phyloP scores from a whole-genome alignment of 208 protist species.

The Lotmaria passim region DNA sequence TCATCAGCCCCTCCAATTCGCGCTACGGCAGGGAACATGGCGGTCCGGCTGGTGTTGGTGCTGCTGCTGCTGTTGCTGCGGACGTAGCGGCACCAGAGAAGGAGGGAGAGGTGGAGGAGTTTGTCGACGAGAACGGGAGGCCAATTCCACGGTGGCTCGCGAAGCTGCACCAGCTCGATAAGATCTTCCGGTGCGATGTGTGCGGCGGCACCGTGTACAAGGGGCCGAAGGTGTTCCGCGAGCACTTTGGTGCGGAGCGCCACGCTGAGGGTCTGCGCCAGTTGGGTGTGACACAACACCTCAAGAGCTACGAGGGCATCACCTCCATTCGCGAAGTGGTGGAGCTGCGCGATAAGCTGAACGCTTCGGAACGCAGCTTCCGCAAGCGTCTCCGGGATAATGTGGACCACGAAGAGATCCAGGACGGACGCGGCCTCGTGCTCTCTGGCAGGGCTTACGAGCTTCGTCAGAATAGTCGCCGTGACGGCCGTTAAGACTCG shows the following conservation, averaged over 20 bases:
- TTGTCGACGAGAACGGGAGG: conserved; percentile 80
- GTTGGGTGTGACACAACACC: conserved; percentile 68
- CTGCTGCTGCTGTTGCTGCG: background rate
- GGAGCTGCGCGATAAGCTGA: conserved; percentile 70
- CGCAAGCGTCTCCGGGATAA: conserved; percentile 77
- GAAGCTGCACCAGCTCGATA: conserved; percentile 84
- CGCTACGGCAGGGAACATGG: background rate
- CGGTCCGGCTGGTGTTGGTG: background rate
- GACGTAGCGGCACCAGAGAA: conserved; percentile 20
- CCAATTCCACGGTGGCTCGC: conserved; percentile 85
- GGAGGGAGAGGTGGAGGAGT: conserved; percentile 42
- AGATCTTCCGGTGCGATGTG: conserved; percentile 82
- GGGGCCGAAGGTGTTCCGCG: conserved; percentile 83
- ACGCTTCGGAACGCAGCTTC: conserved; percentile 32
- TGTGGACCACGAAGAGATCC: conserved; percentile 80
- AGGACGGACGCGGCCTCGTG: conserved; percentile 84
- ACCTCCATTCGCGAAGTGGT: conserved; percentile 76
- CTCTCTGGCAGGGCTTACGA: conserved; percentile 69
- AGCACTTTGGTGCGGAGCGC: conserved; percentile 85
- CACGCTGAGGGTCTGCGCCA: conserved; percentile 83
- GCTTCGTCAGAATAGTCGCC: conserved; percentile 48
- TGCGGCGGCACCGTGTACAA: conserved; percentile 89
- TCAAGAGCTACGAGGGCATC: conserved; percentile 81
- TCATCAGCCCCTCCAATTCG: background rate
- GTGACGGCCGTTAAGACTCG: background rate